These are phyloP conservation scores for Diaporthe citrichinensis DNA, from an alignment of 2,329 filamentous ascomycete species.

Conservation along the genomic window DNA sequence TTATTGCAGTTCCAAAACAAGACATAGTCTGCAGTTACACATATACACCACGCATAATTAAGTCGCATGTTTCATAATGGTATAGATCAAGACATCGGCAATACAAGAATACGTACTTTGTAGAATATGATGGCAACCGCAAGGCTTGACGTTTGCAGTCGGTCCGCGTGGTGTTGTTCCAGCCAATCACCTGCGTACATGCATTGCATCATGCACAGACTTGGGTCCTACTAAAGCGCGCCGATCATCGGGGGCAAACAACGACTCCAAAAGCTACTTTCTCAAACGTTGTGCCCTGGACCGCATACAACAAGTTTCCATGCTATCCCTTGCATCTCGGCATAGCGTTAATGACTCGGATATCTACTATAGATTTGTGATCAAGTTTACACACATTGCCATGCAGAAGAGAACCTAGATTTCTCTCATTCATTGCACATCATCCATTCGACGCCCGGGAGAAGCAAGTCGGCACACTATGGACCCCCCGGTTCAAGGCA, in stretches of 20 bases:
- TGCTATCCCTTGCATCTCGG: not conserved
- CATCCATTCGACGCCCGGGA: not conserved
- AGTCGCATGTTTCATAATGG: not conserved
- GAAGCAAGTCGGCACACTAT: not conserved
- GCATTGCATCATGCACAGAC: not conserved
- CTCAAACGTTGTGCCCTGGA: not conserved
- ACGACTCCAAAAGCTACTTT: not conserved
- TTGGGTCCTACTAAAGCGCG: not conserved
- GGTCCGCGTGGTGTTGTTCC: not conserved
- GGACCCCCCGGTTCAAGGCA: not conserved
- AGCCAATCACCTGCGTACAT: constrained; percentile 2
- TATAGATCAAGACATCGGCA: not conserved
- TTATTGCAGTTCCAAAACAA: not conserved
- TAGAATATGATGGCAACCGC: not conserved
- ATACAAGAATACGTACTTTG: not conserved
- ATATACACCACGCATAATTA: accelerated
- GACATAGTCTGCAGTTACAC: not conserved
- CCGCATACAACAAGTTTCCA: not conserved
- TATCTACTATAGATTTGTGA: too few species aligned
- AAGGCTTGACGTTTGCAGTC: not conserved
- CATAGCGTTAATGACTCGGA: too few species aligned
- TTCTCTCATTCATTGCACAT: too few species aligned
- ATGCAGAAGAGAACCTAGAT: not conserved
- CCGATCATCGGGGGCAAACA: constrained; percentile 13
- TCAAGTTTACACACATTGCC: not conserved